phyloP scores from a whole-genome alignment of 192 early-diverging fungal genomes.

The Linnemannia elongata region DNA sequence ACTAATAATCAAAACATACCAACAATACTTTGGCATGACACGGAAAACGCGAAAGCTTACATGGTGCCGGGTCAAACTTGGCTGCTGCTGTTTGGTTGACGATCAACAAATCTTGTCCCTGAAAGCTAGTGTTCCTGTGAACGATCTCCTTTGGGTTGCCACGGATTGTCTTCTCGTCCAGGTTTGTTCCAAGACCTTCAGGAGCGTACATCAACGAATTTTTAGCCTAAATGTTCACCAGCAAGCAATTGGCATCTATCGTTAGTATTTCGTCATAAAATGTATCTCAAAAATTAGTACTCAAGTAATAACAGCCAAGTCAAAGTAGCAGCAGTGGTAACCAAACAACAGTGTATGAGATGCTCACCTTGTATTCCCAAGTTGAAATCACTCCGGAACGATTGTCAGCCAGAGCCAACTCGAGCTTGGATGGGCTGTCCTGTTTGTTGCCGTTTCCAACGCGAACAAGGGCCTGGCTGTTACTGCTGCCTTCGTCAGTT shows the following conservation, averaged over 20 bases:
- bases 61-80: conserved; percentile 32
- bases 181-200: conserved; percentile 60
- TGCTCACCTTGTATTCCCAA: conserved; percentile 72
- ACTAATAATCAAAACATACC: neutral
- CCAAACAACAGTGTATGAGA: neutral
- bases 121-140: conserved; percentile 73
- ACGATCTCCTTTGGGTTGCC: conserved; percentile 72
- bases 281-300: neutral
- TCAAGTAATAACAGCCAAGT: neutral
- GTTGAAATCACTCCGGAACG: conserved; percentile 52
- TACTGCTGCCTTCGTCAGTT: conserved; percentile 7
- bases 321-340: neutral
- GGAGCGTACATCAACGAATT: conserved; percentile 84
- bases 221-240: conserved; percentile 58
- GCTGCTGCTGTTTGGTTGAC: conserved; percentile 36
- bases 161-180: conserved; percentile 55
- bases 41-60: neutral
- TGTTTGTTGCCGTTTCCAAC: conserved; percentile 7
- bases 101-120: conserved; percentile 49
- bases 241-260: neutral
- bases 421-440: conserved; percentile 23
- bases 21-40: neutral
- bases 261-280: neutral
- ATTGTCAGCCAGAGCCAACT: conserved; percentile 30
- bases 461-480: neutral